phyloP scores from a whole-genome alignment of 345 rosid species.

The Brassica carinata region DNA sequence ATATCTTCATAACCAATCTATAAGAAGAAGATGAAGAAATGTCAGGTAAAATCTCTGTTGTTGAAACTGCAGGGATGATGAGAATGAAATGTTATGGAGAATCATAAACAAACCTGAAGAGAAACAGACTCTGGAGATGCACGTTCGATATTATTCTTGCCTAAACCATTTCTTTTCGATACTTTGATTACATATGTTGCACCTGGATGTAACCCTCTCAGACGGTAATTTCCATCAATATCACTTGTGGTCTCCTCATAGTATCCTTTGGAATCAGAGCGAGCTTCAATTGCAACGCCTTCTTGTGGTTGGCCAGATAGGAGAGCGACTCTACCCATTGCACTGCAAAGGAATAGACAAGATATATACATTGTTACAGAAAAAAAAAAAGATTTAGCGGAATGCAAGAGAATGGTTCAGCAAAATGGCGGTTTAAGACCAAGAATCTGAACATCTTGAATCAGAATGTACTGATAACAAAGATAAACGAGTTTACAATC shows the following conservation, averaged over 20 bases:
- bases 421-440: too few species aligned
- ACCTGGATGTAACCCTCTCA: constrained; percentile 86
- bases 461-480: too few species aligned
- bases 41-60: constrained; percentile 1
- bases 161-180: constrained; percentile 56
- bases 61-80: background rate
- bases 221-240: constrained; percentile 74
- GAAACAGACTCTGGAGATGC: constrained; percentile 80
- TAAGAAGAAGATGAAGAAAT: constrained; percentile 2
- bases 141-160: constrained; percentile 68
- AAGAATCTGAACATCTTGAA: too few species aligned
- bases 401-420: background rate
- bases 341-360: constrained; percentile 53
- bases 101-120: constrained; percentile 52
- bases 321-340: constrained; percentile 63
- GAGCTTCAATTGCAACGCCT: constrained; percentile 89
- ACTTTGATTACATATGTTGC: constrained; percentile 70
- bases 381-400: background rate
- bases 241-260: constrained; percentile 88
- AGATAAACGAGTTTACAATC: too few species aligned
- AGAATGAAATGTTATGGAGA: constrained; percentile 1
- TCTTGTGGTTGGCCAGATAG: constrained; percentile 87
- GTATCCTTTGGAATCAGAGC: constrained; percentile 85
- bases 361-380: background rate
- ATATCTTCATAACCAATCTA: constrained; percentile 74